A percentile compares a stretch with the other conserved stretches of the same genome.
Evolutionary conservation across 2,329 filamentous ascomycete genomes (phyloP).

Genomic region (Trichocomaceae sp.): DNA sequence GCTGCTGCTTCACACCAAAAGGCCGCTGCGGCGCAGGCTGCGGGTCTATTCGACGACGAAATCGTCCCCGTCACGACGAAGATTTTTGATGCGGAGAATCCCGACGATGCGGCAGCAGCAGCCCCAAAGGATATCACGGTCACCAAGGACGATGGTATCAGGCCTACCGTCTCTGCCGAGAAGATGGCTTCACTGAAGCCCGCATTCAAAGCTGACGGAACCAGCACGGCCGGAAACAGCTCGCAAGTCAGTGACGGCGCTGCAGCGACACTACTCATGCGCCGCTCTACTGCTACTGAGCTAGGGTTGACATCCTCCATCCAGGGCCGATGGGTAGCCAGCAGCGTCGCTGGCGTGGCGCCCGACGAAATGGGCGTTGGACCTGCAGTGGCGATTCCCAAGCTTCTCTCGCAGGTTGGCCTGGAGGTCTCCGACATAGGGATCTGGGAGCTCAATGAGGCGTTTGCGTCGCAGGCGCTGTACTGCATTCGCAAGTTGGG

Average conservation of each 20-base stretch:
- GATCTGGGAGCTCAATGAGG: slow-evolving; percentile 92
- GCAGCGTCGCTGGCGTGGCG: slow-evolving; percentile 66
- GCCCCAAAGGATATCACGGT: slow-evolving; percentile 58
- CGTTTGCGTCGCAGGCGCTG: slow-evolving; percentile 57
- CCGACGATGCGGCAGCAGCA: no score
- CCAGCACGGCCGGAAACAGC: slow-evolving; percentile 77
- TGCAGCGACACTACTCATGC: slow-evolving; percentile 75
- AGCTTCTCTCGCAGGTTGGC: slow-evolving; percentile 63
- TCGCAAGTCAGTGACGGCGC: slow-evolving; percentile 85
- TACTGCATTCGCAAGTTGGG: slow-evolving; percentile 62
- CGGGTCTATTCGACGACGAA: slow-evolving; percentile 67
- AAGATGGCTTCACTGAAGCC: slow-evolving; percentile 74
- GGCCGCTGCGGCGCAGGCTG: slow-evolving; percentile 62
- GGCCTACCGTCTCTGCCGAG: slow-evolving; percentile 60
- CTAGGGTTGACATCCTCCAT: slow-evolving; percentile 64
- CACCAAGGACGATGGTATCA: slow-evolving; percentile 73
- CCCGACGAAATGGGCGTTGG: slow-evolving; percentile 95
- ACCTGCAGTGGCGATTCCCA: slow-evolving; percentile 78
- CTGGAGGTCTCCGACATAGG: slow-evolving; percentile 63
- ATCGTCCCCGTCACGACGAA: slow-evolving; percentile 72
- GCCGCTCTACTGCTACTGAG: slow-evolving; percentile 67
- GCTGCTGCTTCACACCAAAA: slow-evolving; percentile 67
- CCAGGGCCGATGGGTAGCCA: slow-evolving; percentile 75
- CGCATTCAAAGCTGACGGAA: slow-evolving; percentile 68
- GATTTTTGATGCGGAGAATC: slow-evolving; percentile 58